These are phyloP conservation scores for Tilletia indica DNA, from an alignment of 1,284 basidiomycete species.

Conservation along the genomic window DNA sequence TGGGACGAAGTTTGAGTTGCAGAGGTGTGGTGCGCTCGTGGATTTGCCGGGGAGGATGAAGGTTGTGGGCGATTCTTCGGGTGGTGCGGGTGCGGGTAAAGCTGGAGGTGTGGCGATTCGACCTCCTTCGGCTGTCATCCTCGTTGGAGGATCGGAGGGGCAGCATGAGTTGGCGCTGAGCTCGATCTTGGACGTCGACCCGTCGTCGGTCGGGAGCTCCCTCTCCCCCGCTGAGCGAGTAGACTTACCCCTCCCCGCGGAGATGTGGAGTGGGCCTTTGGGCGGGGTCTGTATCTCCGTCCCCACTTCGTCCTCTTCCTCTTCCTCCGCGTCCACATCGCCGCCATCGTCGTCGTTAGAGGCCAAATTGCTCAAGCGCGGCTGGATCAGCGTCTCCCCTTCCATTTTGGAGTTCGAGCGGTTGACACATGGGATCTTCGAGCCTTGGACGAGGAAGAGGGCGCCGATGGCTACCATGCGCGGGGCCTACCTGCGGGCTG, in stretches of 20 bases:
- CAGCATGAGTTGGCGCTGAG: slow-evolving; percentile 10
- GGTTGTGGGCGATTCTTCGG: too few species aligned
- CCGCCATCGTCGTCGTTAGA: not conserved
- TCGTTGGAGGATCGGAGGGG: slow-evolving; percentile 22
- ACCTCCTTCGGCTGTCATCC: slow-evolving; percentile 20
- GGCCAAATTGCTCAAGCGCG: slow-evolving; percentile 17
- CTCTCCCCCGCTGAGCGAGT: not conserved
- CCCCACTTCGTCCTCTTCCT: slow-evolving; percentile 6
- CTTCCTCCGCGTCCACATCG: too few species aligned
- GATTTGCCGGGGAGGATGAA: not conserved
- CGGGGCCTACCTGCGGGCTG: not conserved
- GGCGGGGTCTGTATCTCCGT: slow-evolving; percentile 23
- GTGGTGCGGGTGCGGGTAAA: not conserved
- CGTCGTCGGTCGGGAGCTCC: not conserved
- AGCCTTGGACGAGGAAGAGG: slow-evolving; percentile 24
- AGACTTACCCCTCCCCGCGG: slow-evolving; percentile 17
- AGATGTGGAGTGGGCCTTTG: slow-evolving; percentile 21
- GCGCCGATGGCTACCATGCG: slow-evolving; percentile 17
- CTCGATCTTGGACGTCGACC: not conserved
- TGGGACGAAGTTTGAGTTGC: not conserved
- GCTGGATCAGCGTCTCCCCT: slow-evolving; percentile 24
- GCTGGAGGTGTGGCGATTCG: not conserved
- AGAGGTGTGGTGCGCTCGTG: not conserved
- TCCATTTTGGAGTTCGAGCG: slow-evolving; percentile 24
- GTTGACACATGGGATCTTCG: slow-evolving; percentile 21